Evolutionary conservation across 169 alveolate genomes (phyloP).

Genomic region (Eimeria falciformis): DNA sequence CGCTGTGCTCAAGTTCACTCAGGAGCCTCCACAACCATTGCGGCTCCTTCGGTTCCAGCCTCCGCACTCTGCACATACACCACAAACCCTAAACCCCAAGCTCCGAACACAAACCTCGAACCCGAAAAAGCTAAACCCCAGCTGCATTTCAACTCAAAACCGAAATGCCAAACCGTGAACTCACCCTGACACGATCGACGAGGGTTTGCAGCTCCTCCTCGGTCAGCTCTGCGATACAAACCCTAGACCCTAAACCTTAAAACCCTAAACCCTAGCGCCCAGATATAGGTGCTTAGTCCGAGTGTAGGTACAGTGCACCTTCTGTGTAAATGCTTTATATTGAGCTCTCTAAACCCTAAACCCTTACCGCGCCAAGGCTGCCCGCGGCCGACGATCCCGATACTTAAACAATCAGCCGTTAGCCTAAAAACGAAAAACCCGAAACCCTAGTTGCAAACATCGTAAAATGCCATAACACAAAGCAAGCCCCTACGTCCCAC

Average conservation of each 20-base stretch:
- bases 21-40: conserved; percentile 57
- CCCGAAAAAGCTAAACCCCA: conserved; percentile 54
- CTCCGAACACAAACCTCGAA: conserved; percentile 26
- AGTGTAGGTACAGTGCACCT: neutral
- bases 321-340: neutral
- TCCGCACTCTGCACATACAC: conserved; percentile 56
- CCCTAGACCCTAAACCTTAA: neutral
- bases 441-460: conserved; percentile 18
- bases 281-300: neutral
- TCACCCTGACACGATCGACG: conserved; percentile 57
- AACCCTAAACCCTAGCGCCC: conserved; percentile 48
- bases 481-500: neutral
- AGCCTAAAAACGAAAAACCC: conserved; percentile 40
- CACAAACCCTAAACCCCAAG: conserved; percentile 18
- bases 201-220: conserved; percentile 62
- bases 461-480: too few species aligned
- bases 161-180: neutral
- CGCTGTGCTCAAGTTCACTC: neutral
- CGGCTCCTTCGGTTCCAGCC: conserved; percentile 20
- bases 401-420: conserved; percentile 75
- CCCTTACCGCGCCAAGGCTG: conserved; percentile 78
- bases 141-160: neutral
- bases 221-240: conserved; percentile 41
- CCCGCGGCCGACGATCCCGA: conserved; percentile 79
- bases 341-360: conserved; percentile 34